Conservation (phyloP, 2,329 filamentous ascomycete species). For the Paraconiothyrium sp. region DNA sequence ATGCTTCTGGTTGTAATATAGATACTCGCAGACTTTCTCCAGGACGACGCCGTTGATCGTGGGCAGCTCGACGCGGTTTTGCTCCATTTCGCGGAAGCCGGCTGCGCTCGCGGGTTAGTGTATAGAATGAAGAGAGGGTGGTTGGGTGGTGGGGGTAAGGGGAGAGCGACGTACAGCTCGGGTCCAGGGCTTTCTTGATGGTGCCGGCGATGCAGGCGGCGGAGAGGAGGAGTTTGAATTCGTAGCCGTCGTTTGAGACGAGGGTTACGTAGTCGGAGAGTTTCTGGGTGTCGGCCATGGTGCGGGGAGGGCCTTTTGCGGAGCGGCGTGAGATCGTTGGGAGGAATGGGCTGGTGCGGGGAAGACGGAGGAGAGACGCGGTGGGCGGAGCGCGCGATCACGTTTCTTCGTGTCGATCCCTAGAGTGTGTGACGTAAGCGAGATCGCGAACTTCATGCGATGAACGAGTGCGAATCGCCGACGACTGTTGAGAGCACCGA, state of each 20-base stretch:
- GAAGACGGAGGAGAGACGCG: slow-evolving; percentile 19
- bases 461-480: too few species aligned
- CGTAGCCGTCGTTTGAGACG: slow-evolving; percentile 77
- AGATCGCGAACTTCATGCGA: not conserved
- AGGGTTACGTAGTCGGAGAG: slow-evolving; percentile 78
- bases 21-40: slow-evolving; percentile 84
- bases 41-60: slow-evolving; percentile 79
- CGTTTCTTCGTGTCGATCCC: slow-evolving; percentile 32
- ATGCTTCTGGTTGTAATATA: slow-evolving; percentile 82
- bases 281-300: slow-evolving; percentile 33
- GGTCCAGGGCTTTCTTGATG: slow-evolving; percentile 79
- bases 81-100: slow-evolving; percentile 71
- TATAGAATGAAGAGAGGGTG: not conserved
- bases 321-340: not conserved
- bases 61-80: slow-evolving; percentile 72
- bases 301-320: not conserved
- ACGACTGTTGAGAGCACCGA: too few species aligned
- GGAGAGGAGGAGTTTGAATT: slow-evolving; percentile 78
- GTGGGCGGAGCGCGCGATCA: slow-evolving; percentile 31
- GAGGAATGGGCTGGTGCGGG: slow-evolving; percentile 6
- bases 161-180: slow-evolving; percentile 62
- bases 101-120: slow-evolving; percentile 51
- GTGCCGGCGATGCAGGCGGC: slow-evolving; percentile 74
- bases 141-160: not conserved
- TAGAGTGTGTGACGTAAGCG: not conserved